Evolutionary conservation across 2,329 filamentous ascomycete genomes (phyloP).

Genomic region (Cladobotryum protrusum): DNA sequence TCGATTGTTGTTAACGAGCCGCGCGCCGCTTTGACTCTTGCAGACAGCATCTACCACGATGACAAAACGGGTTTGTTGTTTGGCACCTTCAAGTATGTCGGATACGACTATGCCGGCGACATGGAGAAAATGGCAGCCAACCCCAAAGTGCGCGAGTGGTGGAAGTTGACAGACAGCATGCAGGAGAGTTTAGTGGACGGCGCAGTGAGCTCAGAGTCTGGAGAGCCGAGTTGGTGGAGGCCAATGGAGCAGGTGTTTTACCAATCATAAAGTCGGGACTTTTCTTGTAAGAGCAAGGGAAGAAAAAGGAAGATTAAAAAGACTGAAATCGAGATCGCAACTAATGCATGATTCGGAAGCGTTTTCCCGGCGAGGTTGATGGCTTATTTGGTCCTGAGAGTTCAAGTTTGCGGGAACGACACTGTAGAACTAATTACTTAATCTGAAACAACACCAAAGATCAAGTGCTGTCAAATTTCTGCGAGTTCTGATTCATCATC

Average conservation of each 20-base stretch:
- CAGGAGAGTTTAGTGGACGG: conserved; percentile 60
- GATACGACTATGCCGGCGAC: conserved; percentile 63
- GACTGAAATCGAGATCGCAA: too few species aligned
- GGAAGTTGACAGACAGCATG: conserved; percentile 71
- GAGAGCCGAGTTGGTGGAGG: conserved; percentile 62
- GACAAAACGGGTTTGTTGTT: conserved; percentile 59
- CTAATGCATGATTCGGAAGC: too few species aligned
- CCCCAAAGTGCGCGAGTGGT: conserved; percentile 70
- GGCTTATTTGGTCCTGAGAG: too few species aligned
- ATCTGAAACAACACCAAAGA: too few species aligned
- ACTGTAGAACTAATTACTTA: too few species aligned
- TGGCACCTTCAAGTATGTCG: conserved; percentile 73
- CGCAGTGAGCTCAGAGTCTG: conserved; percentile 52
- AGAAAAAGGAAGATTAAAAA: neutral
- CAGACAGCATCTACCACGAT: conserved; percentile 70
- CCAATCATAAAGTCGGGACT: conserved; percentile 33
- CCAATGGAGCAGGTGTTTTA: conserved; percentile 65
- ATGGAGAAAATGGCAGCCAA: conserved; percentile 73
- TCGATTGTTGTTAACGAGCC: too few species aligned
- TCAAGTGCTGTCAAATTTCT: too few species aligned
- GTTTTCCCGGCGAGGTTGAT: too few species aligned
- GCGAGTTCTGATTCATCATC: too few species aligned
- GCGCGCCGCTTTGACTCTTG: neutral
- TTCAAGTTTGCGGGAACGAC: too few species aligned
- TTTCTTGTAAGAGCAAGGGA: neutral